phyloP scores from a whole-genome alignment of 2,329 filamentous ascomycete species.

The Diplodia scrobiculata region DNA sequence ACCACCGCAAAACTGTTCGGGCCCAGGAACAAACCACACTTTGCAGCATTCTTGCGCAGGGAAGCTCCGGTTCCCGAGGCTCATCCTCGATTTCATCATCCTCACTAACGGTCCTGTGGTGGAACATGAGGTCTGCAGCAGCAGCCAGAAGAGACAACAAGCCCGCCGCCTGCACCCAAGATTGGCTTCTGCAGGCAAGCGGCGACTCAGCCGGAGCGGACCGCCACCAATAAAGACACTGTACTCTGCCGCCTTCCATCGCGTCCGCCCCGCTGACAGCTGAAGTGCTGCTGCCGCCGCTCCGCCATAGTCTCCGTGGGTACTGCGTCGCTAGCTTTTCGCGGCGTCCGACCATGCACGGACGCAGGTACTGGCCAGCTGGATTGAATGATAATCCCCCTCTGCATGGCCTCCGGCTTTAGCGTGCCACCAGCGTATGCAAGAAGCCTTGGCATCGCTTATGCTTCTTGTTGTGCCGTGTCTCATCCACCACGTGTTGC shows the following conservation, averaged over 20 bases:
- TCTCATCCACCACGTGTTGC: constrained; percentile 15
- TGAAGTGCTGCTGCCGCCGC: background rate
- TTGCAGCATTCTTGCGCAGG: background rate
- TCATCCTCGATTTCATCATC: background rate
- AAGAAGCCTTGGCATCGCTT: constrained; percentile 11
- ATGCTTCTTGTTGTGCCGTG: constrained; percentile 3
- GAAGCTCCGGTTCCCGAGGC: background rate
- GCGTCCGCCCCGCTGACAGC: background rate
- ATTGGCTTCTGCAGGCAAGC: background rate
- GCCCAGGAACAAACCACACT: background rate
- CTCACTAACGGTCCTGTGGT: background rate
- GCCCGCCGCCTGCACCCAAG: background rate
- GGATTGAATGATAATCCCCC: background rate
- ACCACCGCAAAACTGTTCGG: background rate
- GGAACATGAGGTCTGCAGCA: background rate
- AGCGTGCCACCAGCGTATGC: background rate
- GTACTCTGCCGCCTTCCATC: background rate
- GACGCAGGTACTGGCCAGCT: background rate
- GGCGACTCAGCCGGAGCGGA: background rate
- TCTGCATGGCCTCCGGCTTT: background rate
- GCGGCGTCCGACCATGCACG: background rate
- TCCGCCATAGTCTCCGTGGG: background rate
- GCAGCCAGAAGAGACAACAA: too few species aligned
- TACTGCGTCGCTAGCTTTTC: background rate
- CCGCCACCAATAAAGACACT: background rate